These are phyloP conservation scores for Solanum pinnatisectum DNA, from an alignment of 257 asterid genomes.

Conservation along the genomic window DNA sequence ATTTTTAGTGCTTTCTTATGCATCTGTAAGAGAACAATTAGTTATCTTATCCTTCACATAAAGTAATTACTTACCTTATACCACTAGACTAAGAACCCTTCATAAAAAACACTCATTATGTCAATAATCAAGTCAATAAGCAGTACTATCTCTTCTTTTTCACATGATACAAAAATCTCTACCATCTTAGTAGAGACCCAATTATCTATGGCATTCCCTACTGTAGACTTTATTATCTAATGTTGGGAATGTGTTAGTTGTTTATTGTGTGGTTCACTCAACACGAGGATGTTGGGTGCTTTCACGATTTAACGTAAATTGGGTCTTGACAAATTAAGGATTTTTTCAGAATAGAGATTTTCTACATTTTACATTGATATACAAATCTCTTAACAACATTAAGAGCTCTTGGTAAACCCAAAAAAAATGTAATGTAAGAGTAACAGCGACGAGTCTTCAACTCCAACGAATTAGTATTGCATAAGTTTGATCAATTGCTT, in stretches of 20 bases:
- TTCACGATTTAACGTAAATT: background rate
- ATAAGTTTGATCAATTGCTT: background rate
- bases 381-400: background rate
- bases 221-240: background rate
- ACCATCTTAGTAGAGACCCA: background rate
- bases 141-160: background rate
- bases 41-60: background rate
- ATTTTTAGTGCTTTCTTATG: background rate
- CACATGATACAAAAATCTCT: background rate
- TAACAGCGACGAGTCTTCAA: background rate
- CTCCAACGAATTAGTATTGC: background rate
- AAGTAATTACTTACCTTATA: background rate
- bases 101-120: background rate
- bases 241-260: background rate
- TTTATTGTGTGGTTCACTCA: background rate
- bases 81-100: background rate
- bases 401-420: background rate
- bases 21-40: background rate
- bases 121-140: background rate
- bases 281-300: background rate
- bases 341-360: background rate
- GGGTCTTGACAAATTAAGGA: background rate
- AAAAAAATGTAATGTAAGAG: background rate
- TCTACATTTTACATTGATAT: background rate
- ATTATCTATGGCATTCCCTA: background rate